Evolutionary conservation across 2,329 filamentous ascomycete genomes (phyloP), one percentile per base, ranked within the genome.

Genomic region (Arthrobotrys musiformis): DNA sequence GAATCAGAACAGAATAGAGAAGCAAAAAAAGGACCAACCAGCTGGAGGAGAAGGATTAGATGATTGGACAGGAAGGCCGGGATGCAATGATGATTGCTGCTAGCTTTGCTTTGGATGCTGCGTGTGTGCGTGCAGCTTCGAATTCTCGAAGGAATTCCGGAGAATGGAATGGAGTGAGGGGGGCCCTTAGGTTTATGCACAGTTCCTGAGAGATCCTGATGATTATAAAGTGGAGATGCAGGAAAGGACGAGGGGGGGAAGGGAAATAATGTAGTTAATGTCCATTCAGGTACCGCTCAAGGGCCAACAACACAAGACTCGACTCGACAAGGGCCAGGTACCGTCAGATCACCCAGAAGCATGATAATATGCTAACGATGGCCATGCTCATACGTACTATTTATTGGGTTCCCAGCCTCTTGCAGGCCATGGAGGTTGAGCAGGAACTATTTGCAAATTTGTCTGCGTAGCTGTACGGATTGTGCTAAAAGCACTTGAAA

Each of bases 51-150:
- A 46, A 6, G 50, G 48, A 17, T 5, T 5, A 30, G 26, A 40
- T 60, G 70, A 76, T 76, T 76, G 70, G 70, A 56, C 22, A 56
- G 70, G 56, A 69, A 37, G 33, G 28, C 54, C 56, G 46, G 56
- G 63, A 62, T n/a, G n/a, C n/a, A n/a, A n/a, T 42, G 30, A 26
- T 62, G 62, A 56, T 67, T 73, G 60, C 11, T 42, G 40, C 9
- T 9, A 33, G 9, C 30, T 4, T 42, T 42, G 40, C n/a, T n/a
- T n/a, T n/a, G n/a, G n/a, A n/a, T n/a, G n/a, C n/a, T n/a, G n/a
- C n/a, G n/a, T n/a, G n/a, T n/a, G n/a, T n/a, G n/a, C n/a, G n/a
- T n/a, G n/a, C n/a, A n/a, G 13, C 22, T 13, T 22, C 42, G 26
- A 17, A 5, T 58, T 69, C 58, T 69, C 22, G 63, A 63, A 76